Percentiles rank a stretch among this genome's conserved stretches.
These are phyloP conservation scores for Elsinoe perseae DNA, from an alignment of 2,329 filamentous ascomycete genomes.

Conservation along the genomic window DNA sequence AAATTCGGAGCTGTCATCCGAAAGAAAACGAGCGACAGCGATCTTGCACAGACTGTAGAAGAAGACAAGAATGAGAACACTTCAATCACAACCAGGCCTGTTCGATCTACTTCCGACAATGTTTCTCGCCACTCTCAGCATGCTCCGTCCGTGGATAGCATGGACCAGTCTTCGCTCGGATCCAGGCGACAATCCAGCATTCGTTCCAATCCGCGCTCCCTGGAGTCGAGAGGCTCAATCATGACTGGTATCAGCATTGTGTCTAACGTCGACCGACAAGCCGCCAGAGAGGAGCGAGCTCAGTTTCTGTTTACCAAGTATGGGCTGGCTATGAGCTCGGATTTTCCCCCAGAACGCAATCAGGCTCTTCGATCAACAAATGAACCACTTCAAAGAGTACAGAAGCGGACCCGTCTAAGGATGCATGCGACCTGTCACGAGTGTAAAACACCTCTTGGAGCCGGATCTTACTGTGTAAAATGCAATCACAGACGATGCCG, in stretches of 20 bases:
- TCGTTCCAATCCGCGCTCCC: neutral
- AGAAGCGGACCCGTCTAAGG: constrained; percentile 6
- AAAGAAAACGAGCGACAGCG: neutral
- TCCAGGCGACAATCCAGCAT: neutral
- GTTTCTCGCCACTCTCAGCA: constrained; percentile 1
- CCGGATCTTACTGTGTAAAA: neutral
- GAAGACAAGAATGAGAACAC: neutral
- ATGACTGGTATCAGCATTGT: constrained; percentile 12
- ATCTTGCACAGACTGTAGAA: neutral
- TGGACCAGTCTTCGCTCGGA: neutral
- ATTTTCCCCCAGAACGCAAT: constrained; percentile 6
- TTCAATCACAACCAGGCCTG: neutral
- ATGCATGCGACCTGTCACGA: constrained; percentile 12
- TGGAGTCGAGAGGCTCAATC: constrained; percentile 4
- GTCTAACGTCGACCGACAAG: neutral
- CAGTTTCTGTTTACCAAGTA: constrained; percentile 1
- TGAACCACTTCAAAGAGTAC: constrained; percentile 3
- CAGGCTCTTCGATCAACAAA: neutral
- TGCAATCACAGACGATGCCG: constrained; percentile 14
- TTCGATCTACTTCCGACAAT: neutral
- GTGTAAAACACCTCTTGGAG: constrained; percentile 4
- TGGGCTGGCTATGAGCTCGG: constrained; percentile 5
- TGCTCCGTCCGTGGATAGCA: neutral
- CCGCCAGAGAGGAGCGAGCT: constrained; percentile 7
- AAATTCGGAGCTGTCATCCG: constrained; percentile 13